Base-by-base conservation (phyloP, 2,329 filamentous ascomycete genomes). In the Bipolaris victoriae region DNA sequence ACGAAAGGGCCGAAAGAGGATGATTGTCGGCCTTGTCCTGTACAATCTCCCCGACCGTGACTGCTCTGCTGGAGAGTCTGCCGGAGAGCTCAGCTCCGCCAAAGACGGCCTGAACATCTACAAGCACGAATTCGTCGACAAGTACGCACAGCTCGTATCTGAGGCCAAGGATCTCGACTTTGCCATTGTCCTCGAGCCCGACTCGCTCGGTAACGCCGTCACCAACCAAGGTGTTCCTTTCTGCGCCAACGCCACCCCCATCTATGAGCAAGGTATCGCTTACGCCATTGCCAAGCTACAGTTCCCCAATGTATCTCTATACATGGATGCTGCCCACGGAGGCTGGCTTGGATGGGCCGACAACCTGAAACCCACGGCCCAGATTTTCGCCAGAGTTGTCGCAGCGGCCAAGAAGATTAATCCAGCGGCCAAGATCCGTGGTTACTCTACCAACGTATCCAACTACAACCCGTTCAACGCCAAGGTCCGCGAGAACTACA, bases 41-140 rank as follows among this genome's bases (percentile, higher is more conserved):
- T 98, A 97, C 82, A 84, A 86, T 35, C 86, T 98, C 3, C 94
- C 98, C 83, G 94, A 98, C 79, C 97, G 90, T 81, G 90, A 98
- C 78, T 83, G 82, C 75, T 90, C 90, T 71, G 91, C 90, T 51
- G 79, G 81, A 66, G 96, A 92, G 91, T 90, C 92, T 53, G 78
- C 82, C 46, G 85, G 90, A 49, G 94, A 98, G 77, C 86, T 98
- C 48, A 84, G 89, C 69, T 90, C 91, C 65, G 92, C 88, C 33
- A 68, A 67, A 4, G 53, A 68, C 43, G 67, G 67, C 7, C 48
- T 67, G 45, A 40, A 63, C 18, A 58, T 66, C 33, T 72, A 72
- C 64, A 72, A 72, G 54, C 66, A 54, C 3, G 63, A 72, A 15
- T 72, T 70, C 20, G 64, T 72, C 26, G 69, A 72, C 64, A 54